phyloP scores from a whole-genome alignment of 1,284 basidiomycete genomes.

The Boletus sp. region DNA sequence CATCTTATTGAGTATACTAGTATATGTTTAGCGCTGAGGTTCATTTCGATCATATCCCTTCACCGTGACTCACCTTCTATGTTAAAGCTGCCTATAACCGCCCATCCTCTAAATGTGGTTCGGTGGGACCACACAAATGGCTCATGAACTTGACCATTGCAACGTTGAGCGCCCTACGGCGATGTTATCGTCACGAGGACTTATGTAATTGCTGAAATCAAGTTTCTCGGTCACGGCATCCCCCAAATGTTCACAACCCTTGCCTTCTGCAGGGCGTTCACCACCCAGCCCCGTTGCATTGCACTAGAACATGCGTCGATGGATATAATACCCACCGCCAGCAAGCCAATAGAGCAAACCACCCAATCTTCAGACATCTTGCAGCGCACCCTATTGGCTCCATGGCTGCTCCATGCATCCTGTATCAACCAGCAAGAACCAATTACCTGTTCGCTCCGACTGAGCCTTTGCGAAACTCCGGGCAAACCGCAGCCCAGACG shows the following conservation, averaged over 20 bases:
- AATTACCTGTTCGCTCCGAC: neutral
- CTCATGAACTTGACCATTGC: neutral
- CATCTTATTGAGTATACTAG: neutral
- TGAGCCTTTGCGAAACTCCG: neutral
- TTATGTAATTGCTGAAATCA: neutral
- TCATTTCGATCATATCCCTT: neutral
- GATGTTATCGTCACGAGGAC: neutral
- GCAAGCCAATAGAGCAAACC: neutral
- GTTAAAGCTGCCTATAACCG: neutral
- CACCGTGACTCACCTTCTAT: neutral
- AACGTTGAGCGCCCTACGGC: neutral
- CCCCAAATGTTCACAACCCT: slow-evolving; percentile 5
- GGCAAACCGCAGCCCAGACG: neutral
- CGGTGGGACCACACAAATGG: neutral
- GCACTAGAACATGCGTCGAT: neutral
- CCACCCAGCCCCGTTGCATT: neutral
- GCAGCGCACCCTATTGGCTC: neutral
- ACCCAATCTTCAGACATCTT: neutral
- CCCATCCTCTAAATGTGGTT: neutral
- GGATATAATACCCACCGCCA: slow-evolving; percentile 13
- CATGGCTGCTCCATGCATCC: slow-evolving; percentile 15
- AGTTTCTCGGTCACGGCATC: neutral
- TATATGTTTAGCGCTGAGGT: neutral
- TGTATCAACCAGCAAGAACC: neutral
- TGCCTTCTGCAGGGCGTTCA: neutral